Evolutionary conservation across 225 moss, liverwort and hornwort genomes (phyloP), one percentile per base, ranked within the genome.

Genomic region (Bryum argenteum): DNA sequence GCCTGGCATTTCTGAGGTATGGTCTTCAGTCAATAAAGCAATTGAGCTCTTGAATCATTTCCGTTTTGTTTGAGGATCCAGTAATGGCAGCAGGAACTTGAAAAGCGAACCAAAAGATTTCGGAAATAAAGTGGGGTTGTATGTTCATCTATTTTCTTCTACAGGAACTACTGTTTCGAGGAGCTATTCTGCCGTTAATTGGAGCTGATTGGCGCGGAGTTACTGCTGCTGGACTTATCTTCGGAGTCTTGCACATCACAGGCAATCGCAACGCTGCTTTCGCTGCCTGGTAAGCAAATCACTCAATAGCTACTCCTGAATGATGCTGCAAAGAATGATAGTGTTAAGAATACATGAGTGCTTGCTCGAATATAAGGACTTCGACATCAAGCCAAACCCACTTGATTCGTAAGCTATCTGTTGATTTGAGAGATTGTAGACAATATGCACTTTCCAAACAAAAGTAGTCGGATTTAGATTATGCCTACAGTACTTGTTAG

Each of bases 181-280:
- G 92, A 43, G 88, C 82, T 21, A 43, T 90, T 70, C 54, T 93
- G 70, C 89, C 93, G 52, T 52, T 88, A 62, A 67, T 91, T 57
- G 95, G 88, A 67, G 85, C 79, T 22, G 91, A 96, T 76, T 93
- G 89, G 91, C 83, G 83, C 66, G 95, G 95, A 76, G 84, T 79
- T 16, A 45, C 79, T 23, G 87, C 80, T 59, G 82, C 93, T 14
- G 92, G 90, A 37, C 21, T 91, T 55, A 39, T 90, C 51, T 91
- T 91, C 64, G 89, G 90, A 48, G 61, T 78, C 51, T 75, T 93
- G 48, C 91, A 89, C 55, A 48, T 85, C 43, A 75, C 75, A 14
- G 95, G 92, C 61, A 91, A 92, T 37, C 86, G 92, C 65, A 96
- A 93, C 62, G 39, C 87, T 70, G 83, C 95, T 33, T 92, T 91